Base-by-base conservation (phyloP, 805 yeast genomes). In the Blastobotrys peoriensis region DNA sequence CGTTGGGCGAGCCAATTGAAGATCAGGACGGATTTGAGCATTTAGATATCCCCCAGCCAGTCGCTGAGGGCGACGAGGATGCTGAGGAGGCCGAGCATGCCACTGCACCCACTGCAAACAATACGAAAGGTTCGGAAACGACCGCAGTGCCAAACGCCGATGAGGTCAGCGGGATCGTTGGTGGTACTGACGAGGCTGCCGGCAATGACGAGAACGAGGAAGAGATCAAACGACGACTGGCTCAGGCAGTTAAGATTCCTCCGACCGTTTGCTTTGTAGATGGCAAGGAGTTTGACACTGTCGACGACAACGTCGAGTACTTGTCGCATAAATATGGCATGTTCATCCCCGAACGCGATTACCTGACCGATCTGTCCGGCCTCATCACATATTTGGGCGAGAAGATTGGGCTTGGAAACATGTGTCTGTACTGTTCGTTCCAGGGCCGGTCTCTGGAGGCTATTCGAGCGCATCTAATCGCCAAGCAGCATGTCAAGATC, bases 371-470 rank as follows among this genome's bases (percentile, higher is more conserved):
- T 60, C 66, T 76, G 40, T 72, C 68, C 33, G 98, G 97, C 0
- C 69, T 93, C 34, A 63, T 93, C n/a, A 61, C 66, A 1, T 86
- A 85, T 58, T 64, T 93, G 47, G 86, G 84, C 36, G 93, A 87
- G 52, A 81, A 83, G 55, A 78, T 91, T 44, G 84, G 89, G 6
- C 72, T 81, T 36, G 96, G 96, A 33, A 81, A 86, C 53, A 76
- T 83, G 52, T 93, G 98, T 62, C 64, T 91, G 38, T 75, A 78
- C 43, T 93, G 99, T 62, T 70, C 71, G 25, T 93, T 81, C 60
- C 83, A 85, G 63, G 98, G 98, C n/a, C 75, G 77, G 49, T 78
- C 79, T 43, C 60, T 91, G 23, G 94, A 86, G 57, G 84, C 95
- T 48, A 88, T 86, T 8, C 80, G 96, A 54, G 93, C 86, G 36